Conservation (phyloP, 2,329 filamentous ascomycete species). For the Capronia epimyces region DNA sequence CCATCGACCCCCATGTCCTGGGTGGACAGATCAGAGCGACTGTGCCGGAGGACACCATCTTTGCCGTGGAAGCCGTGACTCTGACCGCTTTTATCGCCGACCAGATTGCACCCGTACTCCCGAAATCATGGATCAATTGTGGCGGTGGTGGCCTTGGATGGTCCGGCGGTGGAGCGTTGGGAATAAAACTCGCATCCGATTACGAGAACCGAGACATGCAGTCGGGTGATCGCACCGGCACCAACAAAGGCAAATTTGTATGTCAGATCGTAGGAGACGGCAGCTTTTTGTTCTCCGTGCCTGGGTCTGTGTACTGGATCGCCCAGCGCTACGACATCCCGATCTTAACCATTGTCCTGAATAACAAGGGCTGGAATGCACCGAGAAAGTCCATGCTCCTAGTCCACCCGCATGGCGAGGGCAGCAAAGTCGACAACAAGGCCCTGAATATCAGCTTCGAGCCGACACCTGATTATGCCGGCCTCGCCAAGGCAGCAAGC, state of each 20-base stretch:
- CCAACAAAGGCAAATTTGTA: conserved; percentile 53
- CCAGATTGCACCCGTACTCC: conserved; percentile 61
- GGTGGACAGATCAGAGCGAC: conserved; percentile 52
- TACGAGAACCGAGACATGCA: conserved; percentile 41
- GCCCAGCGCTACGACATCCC: conserved; percentile 61
- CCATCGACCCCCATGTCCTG: conserved; percentile 56
- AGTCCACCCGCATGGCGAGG: conserved; percentile 60
- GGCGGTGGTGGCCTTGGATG: conserved; percentile 75
- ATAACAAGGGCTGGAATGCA: conserved; percentile 68
- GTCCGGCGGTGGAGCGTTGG: conserved; percentile 69
- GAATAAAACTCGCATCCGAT: conserved; percentile 67
- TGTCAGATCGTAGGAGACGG: conserved; percentile 64
- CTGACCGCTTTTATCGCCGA: conserved; percentile 63
- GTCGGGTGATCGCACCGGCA: conserved; percentile 15
- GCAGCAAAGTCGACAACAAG: conserved; percentile 56
- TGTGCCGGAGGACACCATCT: conserved; percentile 63
- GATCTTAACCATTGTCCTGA: conserved; percentile 61
- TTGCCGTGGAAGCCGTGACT: conserved; percentile 72
- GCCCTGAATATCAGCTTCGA: conserved; percentile 63
- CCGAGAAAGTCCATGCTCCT: conserved; percentile 57
- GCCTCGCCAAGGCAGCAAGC: conserved; percentile 61
- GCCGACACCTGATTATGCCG: conserved; percentile 61
- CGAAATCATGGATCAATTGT: conserved; percentile 74
- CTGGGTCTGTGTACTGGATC: conserved; percentile 65
- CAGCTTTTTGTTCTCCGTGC: conserved; percentile 61